phyloP scores from a whole-genome alignment of 768 basidiomycete genomes.

The Crucibulum laeve region DNA sequence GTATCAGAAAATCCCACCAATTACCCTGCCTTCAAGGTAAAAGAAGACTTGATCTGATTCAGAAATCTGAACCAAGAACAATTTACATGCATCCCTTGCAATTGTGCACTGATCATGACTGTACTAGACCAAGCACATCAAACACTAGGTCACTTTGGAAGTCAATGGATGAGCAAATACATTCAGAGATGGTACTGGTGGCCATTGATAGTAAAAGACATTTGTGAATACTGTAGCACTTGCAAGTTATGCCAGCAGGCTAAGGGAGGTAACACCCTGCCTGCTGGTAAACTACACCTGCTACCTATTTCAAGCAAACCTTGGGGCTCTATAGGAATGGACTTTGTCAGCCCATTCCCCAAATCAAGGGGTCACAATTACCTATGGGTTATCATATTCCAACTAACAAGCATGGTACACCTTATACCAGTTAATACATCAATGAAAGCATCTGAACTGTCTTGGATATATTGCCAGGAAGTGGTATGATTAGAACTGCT shows the following conservation, averaged over 20 bases:
- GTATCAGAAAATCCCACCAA: constrained; percentile 4
- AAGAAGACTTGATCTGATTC: constrained; percentile 5
- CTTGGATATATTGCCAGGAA: too few relatives aligned
- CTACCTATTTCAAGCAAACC: constrained; percentile 20
- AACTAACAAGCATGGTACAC: too few relatives aligned
- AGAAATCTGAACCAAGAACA: constrained; percentile 2
- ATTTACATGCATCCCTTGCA: constrained; percentile 15
- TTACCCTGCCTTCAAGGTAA: constrained; percentile 1
- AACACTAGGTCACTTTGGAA: constrained; percentile 26
- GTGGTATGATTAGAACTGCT: constrained; percentile 26
- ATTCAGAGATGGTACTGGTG: constrained; percentile 31
- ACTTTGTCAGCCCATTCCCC: too few relatives aligned
- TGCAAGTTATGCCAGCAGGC: constrained; percentile 18
- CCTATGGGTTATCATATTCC: too few relatives aligned
- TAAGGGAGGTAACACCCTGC: constrained; percentile 12
- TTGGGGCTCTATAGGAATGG: too few relatives aligned
- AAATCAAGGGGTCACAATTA: too few relatives aligned
- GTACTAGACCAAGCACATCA: constrained; percentile 20
- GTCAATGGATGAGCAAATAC: constrained; percentile 20
- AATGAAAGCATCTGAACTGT: constrained; percentile 19
- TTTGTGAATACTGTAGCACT: constrained; percentile 14
- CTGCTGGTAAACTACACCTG: constrained; percentile 22
- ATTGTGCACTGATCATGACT: constrained; percentile 5
- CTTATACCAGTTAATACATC: constrained; percentile 20
- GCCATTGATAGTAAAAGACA: constrained; percentile 15